Base-by-base conservation (phyloP, 202 grass and related monocot genomes). In the Zoysia matrella region DNA sequence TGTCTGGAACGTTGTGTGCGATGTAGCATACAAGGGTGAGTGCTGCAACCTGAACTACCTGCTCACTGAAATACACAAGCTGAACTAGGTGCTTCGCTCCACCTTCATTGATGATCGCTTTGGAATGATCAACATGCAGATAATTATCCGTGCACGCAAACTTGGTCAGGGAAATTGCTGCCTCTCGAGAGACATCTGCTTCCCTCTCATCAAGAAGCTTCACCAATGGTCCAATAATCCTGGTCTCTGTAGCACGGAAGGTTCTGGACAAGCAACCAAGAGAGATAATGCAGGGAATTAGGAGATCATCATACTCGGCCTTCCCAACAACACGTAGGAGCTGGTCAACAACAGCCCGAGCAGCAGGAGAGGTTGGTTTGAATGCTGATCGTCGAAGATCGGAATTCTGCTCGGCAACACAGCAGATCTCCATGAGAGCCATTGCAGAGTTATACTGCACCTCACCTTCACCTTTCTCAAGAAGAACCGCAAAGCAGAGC, bases 1-100 rank as follows among this genome's bases (percentile, higher is more conserved):
- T 89, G 67, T 98, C 95, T 0, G 92, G 95, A 7, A 98, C 92
- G 64, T 95, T 88, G 76, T 90, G 83, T 6, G 88, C 95, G 48
- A 98, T 79, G 91, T 87, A 93, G 88, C 92, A 95, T 6, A 93
- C 77, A 13, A 98, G 86, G 4, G 88, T 54, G 30, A 98, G 67
- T 15, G 95, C 65, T 9, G 89, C 79, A 1, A 84, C 82, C 88
- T 98, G 95, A 5, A 93, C 84, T 6, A 52, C 74, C 68, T 91
- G 86, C 79, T 98, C 92, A 1, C 72, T 76, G 57, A 95, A 98
- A 72, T 93, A 98, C 1, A 95, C 90, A 11, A 88, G 90, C 87
- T 95, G 95, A 41, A 98, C 95, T 1, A 98, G 88, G 79, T 98
- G 89, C 89, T 85, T 95, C 13, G 92, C 77, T 22, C 92, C 95